Base-by-base conservation (phyloP, 2,329 filamentous ascomycete genomes). In the Colletotrichum godetiae region DNA sequence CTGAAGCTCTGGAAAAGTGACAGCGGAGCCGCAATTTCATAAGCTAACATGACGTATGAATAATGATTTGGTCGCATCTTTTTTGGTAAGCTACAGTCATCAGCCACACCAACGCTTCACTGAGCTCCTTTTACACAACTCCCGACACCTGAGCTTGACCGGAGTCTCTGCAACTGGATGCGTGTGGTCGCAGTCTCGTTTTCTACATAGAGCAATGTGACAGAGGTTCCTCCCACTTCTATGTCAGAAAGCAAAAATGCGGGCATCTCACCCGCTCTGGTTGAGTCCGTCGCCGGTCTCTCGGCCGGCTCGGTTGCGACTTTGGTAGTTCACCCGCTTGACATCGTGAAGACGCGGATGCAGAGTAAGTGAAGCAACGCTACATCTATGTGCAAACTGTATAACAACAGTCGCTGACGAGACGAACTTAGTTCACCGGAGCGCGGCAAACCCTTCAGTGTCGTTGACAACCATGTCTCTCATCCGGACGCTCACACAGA, bases 301-400 rank as follows among this genome's bases (percentile, higher is more conserved):
- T 93, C 93, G 76, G 97, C 97, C 73, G 97, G 97, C 74, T 89
- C 95, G 69, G 89, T 95, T 77, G 93, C 95, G 66, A 98, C 97
- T 29, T 88, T 98, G 61, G 92, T 92, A 69, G 93, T 97, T 65
- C 96, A 98, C 81, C 97, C 97, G 37, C 91, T 99, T 73, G 97
- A 99, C 84, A 92, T 99, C 76, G 92, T 98, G 81, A 99, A 99
- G 88, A 98, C 96, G 74, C 93, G 97, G 76, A 91, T 99, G 81
- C 97, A 99, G 86, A 92, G 94, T 95, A 27, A 10, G 62, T 42
- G 22, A 29, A 6, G 33, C 15, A 12, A 15, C 7, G n/a, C 22
- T n/a, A 7, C 13, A 6, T 31, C 13, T 49, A 42, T 31, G 35
- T 19, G 13, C 29, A 15, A 24, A 60, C n/a, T 64, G 24, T 27